Evolutionary conservation across 2,329 filamentous ascomycete species (phyloP).

Genomic region (Basipetospora chlamydospora): DNA sequence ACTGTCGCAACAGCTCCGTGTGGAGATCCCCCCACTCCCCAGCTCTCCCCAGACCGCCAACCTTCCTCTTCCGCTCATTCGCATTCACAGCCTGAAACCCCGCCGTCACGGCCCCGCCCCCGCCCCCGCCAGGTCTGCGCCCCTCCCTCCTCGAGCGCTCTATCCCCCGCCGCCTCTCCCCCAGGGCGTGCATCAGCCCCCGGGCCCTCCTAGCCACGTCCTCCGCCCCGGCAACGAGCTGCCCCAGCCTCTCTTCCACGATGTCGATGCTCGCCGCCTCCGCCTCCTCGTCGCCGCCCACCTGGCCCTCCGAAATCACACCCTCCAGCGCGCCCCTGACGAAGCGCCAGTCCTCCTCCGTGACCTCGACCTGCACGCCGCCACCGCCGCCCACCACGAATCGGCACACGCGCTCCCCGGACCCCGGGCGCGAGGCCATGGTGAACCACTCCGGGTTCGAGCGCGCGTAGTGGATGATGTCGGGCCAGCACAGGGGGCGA

Average conservation of each 20-base stretch:
- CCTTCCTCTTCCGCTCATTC: not conserved
- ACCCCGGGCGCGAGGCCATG: conserved; percentile 53
- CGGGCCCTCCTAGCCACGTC: conserved; percentile 49
- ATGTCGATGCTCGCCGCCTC: conserved; percentile 76
- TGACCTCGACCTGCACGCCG: conserved; percentile 69
- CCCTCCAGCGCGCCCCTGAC: conserved; percentile 76
- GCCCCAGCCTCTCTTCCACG: conserved; percentile 60
- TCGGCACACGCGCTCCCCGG: conserved; percentile 59
- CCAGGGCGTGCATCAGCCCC: conserved; percentile 68
- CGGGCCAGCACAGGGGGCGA: conserved; percentile 65
- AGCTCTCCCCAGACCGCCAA: not conserved
- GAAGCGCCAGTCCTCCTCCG: conserved; percentile 74
- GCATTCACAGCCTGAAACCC: conserved; percentile 4
- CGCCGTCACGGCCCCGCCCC: too few relatives aligned
- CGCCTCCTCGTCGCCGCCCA: conserved; percentile 74
- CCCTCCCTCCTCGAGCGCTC: conserved; percentile 16
- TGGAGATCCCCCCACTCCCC: conserved; percentile 29
- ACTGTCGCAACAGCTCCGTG: conserved; percentile 41
- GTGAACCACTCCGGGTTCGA: conserved; percentile 67
- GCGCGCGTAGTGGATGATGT: conserved; percentile 73
- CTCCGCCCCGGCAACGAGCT: conserved; percentile 69
- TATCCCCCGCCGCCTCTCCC: conserved; percentile 56
- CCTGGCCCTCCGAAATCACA: conserved; percentile 61
- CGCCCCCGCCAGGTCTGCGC: too few relatives aligned
- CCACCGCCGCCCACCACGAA: conserved; percentile 78